Base-by-base conservation (phyloP, 192 early-diverging fungal species). In the Rhizoclosmatium sp. region DNA sequence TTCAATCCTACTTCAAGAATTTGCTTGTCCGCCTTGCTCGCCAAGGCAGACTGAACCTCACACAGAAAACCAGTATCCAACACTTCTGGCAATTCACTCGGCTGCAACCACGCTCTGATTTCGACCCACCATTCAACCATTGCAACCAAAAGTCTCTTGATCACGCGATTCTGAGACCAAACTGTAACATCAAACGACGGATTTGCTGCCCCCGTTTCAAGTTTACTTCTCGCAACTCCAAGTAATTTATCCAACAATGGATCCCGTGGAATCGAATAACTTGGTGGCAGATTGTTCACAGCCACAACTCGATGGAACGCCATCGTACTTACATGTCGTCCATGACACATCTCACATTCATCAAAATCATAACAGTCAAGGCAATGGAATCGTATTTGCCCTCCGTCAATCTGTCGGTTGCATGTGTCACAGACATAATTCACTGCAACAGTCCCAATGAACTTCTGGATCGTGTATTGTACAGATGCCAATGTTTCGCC, bases 321-420 rank as follows among this genome's bases (percentile, higher is more conserved):
- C 4, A 40, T 48, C 21, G 9, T 2, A 12, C 19, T 2, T 16
- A 51, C 14, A 39, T 59, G 70, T n/a, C 31, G 4, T 71, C 39
- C 49, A 58, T 58, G 51, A 44, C 70, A 71, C 7, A 9, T 7
- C 5, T 1, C 12, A 44, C 70, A 71, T 58, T 71, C 70, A 58
- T 71, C 70, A 58, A 58, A 71, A 58, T 71, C 70, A 5, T 51
- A 12, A 71, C 70, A 71, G 56, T 71, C 49, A 42, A 58, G 23
- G 44, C 70, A 71, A 39, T 71, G 70, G 31, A 21, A 71, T 56
- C 70, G 45, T 9, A n/a, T 9, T 7, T 9, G 2, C 16, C 23
- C 16, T 40, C 9, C 19, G 31, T 58, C 49, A 58, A 71, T 56
- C 12, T 19, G n/a, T 5, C 54, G 12, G n/a, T 14, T 58, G 51